A percentile compares a stretch with the other conserved stretches of the same genome.
These are phyloP conservation scores for Rhododendron henanense DNA, from an alignment of 148 eudicot genomes.

Conservation along the genomic window DNA sequence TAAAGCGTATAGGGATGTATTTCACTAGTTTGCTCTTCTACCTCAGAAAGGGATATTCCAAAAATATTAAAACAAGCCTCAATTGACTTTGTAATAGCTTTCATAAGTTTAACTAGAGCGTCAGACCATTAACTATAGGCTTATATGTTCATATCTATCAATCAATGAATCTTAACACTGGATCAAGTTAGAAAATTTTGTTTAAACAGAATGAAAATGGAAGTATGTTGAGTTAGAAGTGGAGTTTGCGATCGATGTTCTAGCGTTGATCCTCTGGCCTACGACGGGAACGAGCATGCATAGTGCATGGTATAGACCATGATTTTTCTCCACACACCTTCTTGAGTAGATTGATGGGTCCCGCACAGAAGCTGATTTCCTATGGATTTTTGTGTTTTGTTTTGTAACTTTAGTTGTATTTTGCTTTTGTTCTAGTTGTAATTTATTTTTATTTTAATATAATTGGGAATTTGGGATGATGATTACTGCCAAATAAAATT, in stretches of 20 bases:
- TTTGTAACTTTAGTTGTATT: neutral
- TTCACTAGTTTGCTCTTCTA: neutral
- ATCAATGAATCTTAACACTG: neutral
- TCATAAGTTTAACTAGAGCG: neutral
- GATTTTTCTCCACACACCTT: too few relatives aligned
- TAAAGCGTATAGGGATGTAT: neutral
- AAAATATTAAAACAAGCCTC: neutral
- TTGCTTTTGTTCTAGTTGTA: neutral
- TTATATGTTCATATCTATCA: neutral
- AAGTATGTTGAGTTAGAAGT: too few relatives aligned
- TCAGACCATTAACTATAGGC: neutral
- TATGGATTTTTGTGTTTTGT: neutral
- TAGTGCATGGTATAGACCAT: too few relatives aligned
- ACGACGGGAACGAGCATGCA: neutral
- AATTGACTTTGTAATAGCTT: neutral
- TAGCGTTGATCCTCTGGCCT: neutral
- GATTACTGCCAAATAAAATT: too few relatives aligned
- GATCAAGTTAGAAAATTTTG: neutral
- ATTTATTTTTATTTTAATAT: too few relatives aligned
- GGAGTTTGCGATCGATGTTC: too few relatives aligned
- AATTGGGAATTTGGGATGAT: too few relatives aligned
- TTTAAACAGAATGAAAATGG: neutral
- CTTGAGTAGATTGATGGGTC: neutral
- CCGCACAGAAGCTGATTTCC: neutral
- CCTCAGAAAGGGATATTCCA: neutral